These are phyloP conservation scores for Fusarium sp. DNA, from an alignment of 2,329 filamentous ascomycete species.

Conservation along the genomic window DNA sequence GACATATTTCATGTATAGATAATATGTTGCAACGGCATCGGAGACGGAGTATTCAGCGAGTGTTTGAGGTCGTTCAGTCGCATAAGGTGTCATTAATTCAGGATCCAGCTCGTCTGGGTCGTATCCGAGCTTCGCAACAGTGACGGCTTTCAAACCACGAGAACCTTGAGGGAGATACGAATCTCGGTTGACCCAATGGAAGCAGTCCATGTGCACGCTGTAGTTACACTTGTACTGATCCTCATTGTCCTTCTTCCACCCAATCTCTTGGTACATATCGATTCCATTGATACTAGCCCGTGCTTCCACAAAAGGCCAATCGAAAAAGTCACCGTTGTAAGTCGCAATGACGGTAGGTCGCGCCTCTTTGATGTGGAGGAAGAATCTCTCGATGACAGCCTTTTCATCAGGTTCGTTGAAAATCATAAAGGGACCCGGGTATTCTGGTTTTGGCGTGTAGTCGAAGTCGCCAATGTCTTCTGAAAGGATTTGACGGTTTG, in stretches of 20 bases:
- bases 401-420: constrained; percentile 99
- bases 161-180: constrained; percentile 97
- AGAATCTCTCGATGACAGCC: constrained; percentile 88
- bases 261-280: constrained; percentile 99
- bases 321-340: constrained; percentile 99
- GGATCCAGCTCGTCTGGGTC: constrained; percentile 98
- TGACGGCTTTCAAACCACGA: constrained; percentile 96
- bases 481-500: constrained; percentile 96
- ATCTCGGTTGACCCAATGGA: constrained; percentile 98
- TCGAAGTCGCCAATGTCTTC: constrained; percentile 98
- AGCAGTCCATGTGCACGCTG: constrained; percentile 98
- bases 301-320: constrained; percentile 98
- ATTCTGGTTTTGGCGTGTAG: constrained; percentile 97
- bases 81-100: constrained; percentile 95
- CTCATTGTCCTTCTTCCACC: constrained; percentile 93
- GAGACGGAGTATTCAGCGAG: constrained; percentile 98
- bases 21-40: constrained; percentile 98
- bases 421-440: constrained; percentile 93
- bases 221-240: constrained; percentile 97
- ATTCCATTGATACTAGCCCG: constrained; percentile 94
- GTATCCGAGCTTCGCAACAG: constrained; percentile 96
- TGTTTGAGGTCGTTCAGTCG: constrained; percentile 89
- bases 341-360: constrained; percentile 97
- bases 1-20: constrained; percentile 99
- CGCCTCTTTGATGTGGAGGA: constrained; percentile 93